Percentiles rank a stretch among this genome's conserved stretches.
Evolutionary conservation across 2,329 filamentous ascomycete species (phyloP).

Genomic region (Penicillium sclerotiorum): DNA sequence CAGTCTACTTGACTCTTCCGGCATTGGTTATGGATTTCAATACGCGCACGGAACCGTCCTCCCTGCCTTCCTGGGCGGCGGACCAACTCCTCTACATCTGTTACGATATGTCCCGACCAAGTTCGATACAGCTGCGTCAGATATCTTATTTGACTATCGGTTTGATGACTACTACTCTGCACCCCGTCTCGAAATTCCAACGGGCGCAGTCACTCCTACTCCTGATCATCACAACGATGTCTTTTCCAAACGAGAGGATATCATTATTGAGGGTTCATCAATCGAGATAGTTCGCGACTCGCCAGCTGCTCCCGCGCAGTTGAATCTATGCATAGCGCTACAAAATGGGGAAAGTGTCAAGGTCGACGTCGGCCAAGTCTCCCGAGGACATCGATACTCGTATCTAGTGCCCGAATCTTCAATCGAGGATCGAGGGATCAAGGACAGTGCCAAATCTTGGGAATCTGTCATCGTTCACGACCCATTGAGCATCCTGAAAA

Average conservation of each 20-base stretch:
- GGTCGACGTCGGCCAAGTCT: conserved; percentile 26
- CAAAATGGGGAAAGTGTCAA: conserved; percentile 6
- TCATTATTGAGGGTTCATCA: background rate
- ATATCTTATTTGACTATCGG: conserved; percentile 22
- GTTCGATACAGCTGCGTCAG: conserved; percentile 3
- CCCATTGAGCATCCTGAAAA: background rate
- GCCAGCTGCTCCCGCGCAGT: background rate
- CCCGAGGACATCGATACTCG: conserved; percentile 25
- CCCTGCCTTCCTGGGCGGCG: conserved; percentile 21
- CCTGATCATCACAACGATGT: background rate
- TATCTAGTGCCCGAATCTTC: conserved; percentile 12
- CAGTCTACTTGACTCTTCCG: background rate
- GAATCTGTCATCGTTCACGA: conserved; percentile 2
- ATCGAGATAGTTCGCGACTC: too few species aligned
- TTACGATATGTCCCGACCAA: conserved; percentile 24
- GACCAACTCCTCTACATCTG: conserved; percentile 18
- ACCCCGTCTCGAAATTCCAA: conserved; percentile 16
- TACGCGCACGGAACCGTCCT: conserved; percentile 25
- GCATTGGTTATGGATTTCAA: conserved; percentile 28
- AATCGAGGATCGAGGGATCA: too few species aligned
- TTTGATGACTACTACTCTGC: conserved; percentile 26
- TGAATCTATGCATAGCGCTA: conserved; percentile 16
- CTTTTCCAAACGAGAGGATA: background rate
- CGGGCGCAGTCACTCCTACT: conserved; percentile 1
- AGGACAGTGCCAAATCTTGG: background rate